These are phyloP conservation scores for Thelonectria blattea DNA, from an alignment of 2,329 filamentous ascomycete genomes.

Conservation along the genomic window DNA sequence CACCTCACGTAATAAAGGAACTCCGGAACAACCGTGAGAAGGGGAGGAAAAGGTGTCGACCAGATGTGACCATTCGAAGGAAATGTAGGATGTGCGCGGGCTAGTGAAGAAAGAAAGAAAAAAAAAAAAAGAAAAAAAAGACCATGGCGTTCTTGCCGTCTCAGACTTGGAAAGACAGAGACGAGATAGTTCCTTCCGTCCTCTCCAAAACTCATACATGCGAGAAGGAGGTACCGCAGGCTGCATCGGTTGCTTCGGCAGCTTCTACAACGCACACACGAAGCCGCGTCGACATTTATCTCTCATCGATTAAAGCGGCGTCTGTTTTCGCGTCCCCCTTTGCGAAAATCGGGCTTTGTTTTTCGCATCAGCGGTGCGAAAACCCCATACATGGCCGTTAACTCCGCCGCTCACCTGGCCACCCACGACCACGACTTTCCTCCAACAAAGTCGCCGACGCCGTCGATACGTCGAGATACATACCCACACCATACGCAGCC, in stretches of 20 bases:
- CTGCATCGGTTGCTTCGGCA: no score
- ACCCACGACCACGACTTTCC: constrained; percentile 10
- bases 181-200: background rate
- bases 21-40: background rate
- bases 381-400: constrained; percentile 21
- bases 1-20: constrained; percentile 12
- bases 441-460: constrained; percentile 13
- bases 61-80: background rate
- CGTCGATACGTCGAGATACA: background rate
- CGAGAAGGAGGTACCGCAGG: no score
- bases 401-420: constrained; percentile 21
- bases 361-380: constrained; percentile 22
- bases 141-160: no score
- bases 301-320: constrained; percentile 16
- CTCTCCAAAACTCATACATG: background rate
- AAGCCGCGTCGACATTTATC: background rate
- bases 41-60: background rate
- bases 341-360: constrained; percentile 21
- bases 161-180: no score
- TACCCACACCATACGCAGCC: background rate
- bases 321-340: constrained; percentile 19
- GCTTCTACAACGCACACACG: no score
- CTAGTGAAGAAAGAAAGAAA: constrained; percentile 1
- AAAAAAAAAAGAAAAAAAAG: background rate
- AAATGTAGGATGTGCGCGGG: background rate